Evolutionary conservation across 345 rosid species (phyloP), one percentile per base, ranked within the genome.

Genomic region (Kandelia obovata): DNA sequence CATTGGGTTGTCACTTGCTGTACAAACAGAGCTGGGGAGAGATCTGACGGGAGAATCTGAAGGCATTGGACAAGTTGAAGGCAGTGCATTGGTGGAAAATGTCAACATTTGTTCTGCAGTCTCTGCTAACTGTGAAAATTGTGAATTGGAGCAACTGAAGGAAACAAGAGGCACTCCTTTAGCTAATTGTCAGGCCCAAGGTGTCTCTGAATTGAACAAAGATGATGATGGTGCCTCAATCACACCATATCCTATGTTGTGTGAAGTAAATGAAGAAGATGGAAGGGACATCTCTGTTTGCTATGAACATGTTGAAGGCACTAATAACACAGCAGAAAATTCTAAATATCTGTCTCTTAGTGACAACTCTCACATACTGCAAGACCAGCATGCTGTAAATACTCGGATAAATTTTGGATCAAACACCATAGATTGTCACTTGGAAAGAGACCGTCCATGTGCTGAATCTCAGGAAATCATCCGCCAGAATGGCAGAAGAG

Each of bases 321-420:
- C 68, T 72, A 73, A 79, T 75, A 80, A 78, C 53, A 74, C 65
- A 66, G 71, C 67, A 53, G 77, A 74, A 58, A 70, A 64, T 74
- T 80, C 77, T 35, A 76, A 84, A 17, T 75, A 75, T 73, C 75
- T 77, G 74, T 67, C 83, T 19, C 26, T 77, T 35, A 75, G 76
- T 31, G 81, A 80, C 47, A 65, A 78, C 62, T 76, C 83, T 62
- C 86, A 79, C 61, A 71, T 67, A 74, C 83, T 78, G 74, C 80
- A 68, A 37, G 71, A 83, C 49, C 84, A 84, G 64, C 68, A 66
- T 47, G 79, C 34, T 47, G 75, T 73, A 61, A 77, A 79, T 67
- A 62, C 65, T 47, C 71, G 53, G 21, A 17, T 53, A 62, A 77
- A 66, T 37, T 59, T 65, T 62, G 79, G 78, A 51, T 28, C 66